A percentile compares a stretch with the other conserved stretches of the same genome.
Conservation (phyloP, 2,329 filamentous ascomycete genomes). For the Aotearoamyces nothofagi region DNA sequence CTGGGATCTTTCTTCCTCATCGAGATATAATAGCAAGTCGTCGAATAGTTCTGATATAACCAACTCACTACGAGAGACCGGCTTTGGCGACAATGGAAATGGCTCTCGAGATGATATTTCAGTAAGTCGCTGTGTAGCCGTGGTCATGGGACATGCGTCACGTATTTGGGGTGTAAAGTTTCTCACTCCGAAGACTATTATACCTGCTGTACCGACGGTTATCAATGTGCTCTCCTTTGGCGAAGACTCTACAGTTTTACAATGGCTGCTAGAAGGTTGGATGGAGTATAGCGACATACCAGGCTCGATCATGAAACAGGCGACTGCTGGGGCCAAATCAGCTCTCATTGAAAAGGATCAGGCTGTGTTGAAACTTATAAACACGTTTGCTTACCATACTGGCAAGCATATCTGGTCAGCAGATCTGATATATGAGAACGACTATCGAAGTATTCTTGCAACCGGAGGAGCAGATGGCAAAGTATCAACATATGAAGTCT, state of each 20-base stretch:
- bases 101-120: constrained; percentile 14
- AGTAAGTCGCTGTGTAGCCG: constrained; percentile 40
- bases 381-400: constrained; percentile 48
- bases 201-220: constrained; percentile 6
- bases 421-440: constrained; percentile 24
- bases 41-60: neutral
- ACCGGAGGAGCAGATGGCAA: constrained; percentile 80
- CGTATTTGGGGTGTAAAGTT: constrained; percentile 83
- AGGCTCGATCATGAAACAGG: no score
- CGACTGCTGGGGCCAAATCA: neutral
- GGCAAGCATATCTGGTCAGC: constrained; percentile 90
- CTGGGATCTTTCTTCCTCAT: constrained; percentile 50
- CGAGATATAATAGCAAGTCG: neutral
- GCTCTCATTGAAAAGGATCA: constrained; percentile 3
- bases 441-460: constrained; percentile 20
- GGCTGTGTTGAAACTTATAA: constrained; percentile 31
- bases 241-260: constrained; percentile 65
- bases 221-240: constrained; percentile 61
- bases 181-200: constrained; percentile 17
- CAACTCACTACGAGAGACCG: constrained; percentile 33
- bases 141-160: constrained; percentile 73
- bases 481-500: constrained; percentile 26
- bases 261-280: constrained; percentile 35
- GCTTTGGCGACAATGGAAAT: constrained; percentile 35
- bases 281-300: no score